Evolutionary conservation across 2,329 filamentous ascomycete genomes (phyloP).

Genomic region (Emergomyces pasteurianus): DNA sequence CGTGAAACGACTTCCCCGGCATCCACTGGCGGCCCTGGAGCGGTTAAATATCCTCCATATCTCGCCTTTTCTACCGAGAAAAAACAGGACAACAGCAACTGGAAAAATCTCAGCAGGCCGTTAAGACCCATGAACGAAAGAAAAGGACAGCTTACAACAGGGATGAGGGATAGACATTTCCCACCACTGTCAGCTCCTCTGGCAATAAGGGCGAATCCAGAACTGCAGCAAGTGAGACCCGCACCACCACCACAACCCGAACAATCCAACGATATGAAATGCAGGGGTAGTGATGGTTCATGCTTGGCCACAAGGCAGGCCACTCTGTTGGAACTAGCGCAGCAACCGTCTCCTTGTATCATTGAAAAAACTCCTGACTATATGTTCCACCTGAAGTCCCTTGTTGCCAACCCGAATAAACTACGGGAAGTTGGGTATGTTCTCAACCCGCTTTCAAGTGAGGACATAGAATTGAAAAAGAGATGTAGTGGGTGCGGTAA

Average conservation of each 20-base stretch:
- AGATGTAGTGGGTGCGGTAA: constrained; percentile 7
- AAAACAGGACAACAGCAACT: background rate
- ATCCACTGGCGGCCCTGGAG: background rate
- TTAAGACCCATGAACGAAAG: background rate
- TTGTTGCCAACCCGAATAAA: constrained; percentile 6
- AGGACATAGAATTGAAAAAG: constrained; percentile 10
- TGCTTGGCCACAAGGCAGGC: background rate
- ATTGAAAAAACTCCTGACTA: background rate
- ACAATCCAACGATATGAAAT: background rate
- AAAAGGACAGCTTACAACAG: background rate
- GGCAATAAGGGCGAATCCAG: background rate
- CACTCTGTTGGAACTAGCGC: background rate
- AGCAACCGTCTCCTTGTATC: background rate
- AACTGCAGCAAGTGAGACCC: background rate
- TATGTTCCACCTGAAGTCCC: constrained; percentile 7
- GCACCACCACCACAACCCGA: background rate
- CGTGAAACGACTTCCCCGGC: background rate
- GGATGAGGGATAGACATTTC: background rate
- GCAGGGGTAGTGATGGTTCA: background rate
- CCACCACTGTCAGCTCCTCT: background rate
- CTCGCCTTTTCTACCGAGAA: background rate
- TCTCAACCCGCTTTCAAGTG: constrained; percentile 6
- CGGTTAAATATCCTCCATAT: background rate
- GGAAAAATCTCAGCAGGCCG: background rate
- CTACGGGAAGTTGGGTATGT: constrained; percentile 10